A percentile compares a stretch with the other conserved stretches of the same genome.
phyloP scores from a whole-genome alignment of 2,329 filamentous ascomycete species.

The Xylariales sp. region DNA sequence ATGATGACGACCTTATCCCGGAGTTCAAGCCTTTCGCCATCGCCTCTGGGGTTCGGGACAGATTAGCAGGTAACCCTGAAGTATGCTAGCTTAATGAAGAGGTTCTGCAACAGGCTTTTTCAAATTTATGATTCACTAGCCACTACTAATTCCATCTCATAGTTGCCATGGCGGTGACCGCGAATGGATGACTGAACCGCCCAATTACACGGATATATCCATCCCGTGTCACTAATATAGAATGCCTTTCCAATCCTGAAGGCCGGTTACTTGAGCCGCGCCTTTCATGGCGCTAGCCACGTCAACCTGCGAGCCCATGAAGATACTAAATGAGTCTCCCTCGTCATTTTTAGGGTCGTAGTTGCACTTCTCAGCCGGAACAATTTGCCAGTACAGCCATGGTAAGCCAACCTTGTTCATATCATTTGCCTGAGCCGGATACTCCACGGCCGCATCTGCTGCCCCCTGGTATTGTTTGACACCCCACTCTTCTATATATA shows the following conservation, averaged over 20 bases:
- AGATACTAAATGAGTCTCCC: slow-evolving; percentile 44
- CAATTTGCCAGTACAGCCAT: slow-evolving; percentile 51
- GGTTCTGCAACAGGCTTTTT: too few species aligned
- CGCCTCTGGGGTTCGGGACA: too few species aligned
- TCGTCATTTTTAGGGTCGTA: slow-evolving; percentile 42
- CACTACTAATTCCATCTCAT: too few species aligned
- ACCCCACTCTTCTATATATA: slow-evolving; percentile 51
- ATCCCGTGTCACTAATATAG: slow-evolving; percentile 8
- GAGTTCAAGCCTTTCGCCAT: too few species aligned
- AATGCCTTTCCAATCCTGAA: slow-evolving; percentile 30
- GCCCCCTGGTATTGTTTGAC: slow-evolving; percentile 58
- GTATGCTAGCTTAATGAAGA: too few species aligned
- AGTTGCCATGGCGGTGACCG: too few species aligned
- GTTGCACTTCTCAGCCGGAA: slow-evolving; percentile 41
- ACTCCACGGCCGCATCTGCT: slow-evolving; percentile 49
- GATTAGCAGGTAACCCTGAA: too few species aligned
- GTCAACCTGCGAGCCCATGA: slow-evolving; percentile 31
- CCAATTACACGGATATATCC: too few species aligned
- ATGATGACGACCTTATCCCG: too few species aligned
- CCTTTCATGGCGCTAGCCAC: slow-evolving; percentile 25
- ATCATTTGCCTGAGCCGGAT: slow-evolving; percentile 45
- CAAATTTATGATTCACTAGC: too few species aligned
- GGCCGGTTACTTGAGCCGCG: slow-evolving; percentile 9
- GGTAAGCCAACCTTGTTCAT: slow-evolving; percentile 49
- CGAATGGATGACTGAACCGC: too few species aligned